Evolutionary conservation across 2,329 filamentous ascomycete genomes (phyloP).

Genomic region (Gaeumannomyces sp.): DNA sequence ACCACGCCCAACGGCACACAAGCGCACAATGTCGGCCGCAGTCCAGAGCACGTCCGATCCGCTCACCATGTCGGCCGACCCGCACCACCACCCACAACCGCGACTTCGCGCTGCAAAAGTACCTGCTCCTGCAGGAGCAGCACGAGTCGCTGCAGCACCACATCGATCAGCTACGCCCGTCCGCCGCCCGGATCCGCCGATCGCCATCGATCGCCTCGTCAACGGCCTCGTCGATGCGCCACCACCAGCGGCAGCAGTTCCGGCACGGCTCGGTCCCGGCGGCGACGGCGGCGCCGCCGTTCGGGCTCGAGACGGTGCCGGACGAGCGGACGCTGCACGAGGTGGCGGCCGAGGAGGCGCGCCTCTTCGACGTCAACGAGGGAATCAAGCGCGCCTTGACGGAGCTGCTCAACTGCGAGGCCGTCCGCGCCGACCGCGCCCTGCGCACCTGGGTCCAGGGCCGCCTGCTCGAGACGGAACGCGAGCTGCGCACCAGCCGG

Average conservation of each 20-base stretch:
- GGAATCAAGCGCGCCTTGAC: slow-evolving; percentile 56
- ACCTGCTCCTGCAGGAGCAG: slow-evolving; percentile 46
- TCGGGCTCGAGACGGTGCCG: slow-evolving; percentile 29
- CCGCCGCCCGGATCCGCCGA: slow-evolving; percentile 38
- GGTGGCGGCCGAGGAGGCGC: slow-evolving; percentile 46
- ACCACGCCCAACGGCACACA: not conserved
- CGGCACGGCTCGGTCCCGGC: slow-evolving; percentile 5
- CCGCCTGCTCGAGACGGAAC: slow-evolving; percentile 54
- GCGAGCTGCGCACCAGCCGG: slow-evolving; percentile 48
- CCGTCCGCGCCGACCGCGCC: slow-evolving; percentile 42
- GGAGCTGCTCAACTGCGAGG: slow-evolving; percentile 54
- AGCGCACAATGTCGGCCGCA: slow-evolving; percentile 4
- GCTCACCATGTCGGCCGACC: not conserved
- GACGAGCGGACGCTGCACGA: slow-evolving; percentile 43
- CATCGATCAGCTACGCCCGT: slow-evolving; percentile 43
- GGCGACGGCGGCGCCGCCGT: not conserved
- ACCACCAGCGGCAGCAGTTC: slow-evolving; percentile 21
- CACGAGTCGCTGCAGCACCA: slow-evolving; percentile 46
- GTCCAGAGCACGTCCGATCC: not conserved
- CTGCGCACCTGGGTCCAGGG: slow-evolving; percentile 55
- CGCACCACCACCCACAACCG: slow-evolving; percentile 28
- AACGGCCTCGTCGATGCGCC: slow-evolving; percentile 22
- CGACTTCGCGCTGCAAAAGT: slow-evolving; percentile 46
- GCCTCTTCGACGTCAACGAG: slow-evolving; percentile 51
- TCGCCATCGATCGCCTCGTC: slow-evolving; percentile 37